Conservation (phyloP, 331 rosid species). For the Erythrophleum ivorense region DNA sequence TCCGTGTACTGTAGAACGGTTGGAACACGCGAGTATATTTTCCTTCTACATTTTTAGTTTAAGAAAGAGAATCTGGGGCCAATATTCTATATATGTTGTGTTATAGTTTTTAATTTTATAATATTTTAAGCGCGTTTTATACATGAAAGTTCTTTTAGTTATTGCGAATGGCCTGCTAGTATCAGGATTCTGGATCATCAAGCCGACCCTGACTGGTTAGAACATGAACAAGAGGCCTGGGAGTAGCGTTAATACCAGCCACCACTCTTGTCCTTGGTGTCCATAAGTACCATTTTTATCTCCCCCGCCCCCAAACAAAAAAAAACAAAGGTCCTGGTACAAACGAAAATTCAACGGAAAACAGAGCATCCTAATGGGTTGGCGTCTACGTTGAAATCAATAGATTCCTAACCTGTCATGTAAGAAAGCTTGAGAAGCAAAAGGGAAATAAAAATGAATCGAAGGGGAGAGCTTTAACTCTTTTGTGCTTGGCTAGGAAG, state of each 20-base stretch:
- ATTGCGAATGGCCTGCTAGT: not conserved
- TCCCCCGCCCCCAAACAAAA: too few relatives aligned
- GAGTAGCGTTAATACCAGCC: too few relatives aligned
- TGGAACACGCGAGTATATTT: not conserved
- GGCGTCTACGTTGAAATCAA: too few relatives aligned
- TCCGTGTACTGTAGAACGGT: too few relatives aligned
- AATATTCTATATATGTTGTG: not conserved
- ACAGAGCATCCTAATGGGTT: too few relatives aligned
- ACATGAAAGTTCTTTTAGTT: not conserved
- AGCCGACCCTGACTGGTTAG: not conserved
- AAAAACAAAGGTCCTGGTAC: too few relatives aligned
- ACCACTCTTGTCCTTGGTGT: not conserved
- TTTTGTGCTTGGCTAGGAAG: not conserved
- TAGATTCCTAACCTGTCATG: too few relatives aligned
- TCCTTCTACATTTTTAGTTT: not conserved
- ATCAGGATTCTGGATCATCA: not conserved
- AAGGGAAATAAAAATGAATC: not conserved
- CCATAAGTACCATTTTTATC: too few relatives aligned
- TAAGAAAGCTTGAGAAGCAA: too few relatives aligned
- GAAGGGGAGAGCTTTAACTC: not conserved
- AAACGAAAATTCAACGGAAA: too few relatives aligned
- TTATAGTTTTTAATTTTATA: not conserved
- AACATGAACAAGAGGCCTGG: not conserved
- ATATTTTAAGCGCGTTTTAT: not conserved
- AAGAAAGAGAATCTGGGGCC: not conserved